Evolutionary conservation across 345 rosid species (phyloP).

Genomic region (Sonneratia alba): DNA sequence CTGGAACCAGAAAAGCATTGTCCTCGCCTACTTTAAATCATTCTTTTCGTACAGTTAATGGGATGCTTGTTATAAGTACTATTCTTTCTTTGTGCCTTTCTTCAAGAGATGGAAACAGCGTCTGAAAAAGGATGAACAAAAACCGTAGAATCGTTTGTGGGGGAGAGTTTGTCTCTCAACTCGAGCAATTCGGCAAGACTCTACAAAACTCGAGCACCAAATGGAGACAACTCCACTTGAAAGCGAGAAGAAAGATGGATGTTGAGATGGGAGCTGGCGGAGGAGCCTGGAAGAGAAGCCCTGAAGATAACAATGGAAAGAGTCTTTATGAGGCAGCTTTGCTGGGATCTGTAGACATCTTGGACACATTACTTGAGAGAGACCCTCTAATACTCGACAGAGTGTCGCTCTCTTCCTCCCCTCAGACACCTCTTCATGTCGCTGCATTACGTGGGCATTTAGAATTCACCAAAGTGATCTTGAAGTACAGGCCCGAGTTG

Average conservation of each 20-base stretch:
- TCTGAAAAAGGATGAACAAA: no score
- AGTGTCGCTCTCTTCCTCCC: slow-evolving; percentile 4
- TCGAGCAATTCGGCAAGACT: neutral
- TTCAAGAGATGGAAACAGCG: no score
- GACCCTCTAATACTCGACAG: slow-evolving; percentile 14
- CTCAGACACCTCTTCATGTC: slow-evolving; percentile 14
- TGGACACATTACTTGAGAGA: slow-evolving; percentile 5
- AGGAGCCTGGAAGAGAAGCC: neutral
- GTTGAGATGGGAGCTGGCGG: neutral
- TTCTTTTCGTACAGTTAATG: no score
- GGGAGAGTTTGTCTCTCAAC: no score
- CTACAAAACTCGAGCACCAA: neutral
- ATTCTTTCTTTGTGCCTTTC: no score
- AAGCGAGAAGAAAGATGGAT: neutral
- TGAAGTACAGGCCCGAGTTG: slow-evolving; percentile 9
- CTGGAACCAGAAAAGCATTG: no score
- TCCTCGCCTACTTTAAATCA: no score
- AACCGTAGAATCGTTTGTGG: no score
- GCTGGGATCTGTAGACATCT: slow-evolving; percentile 10
- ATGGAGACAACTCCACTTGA: neutral
- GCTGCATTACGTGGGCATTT: slow-evolving; percentile 17
- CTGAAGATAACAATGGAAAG: neutral
- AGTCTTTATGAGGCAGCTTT: slow-evolving; percentile 12
- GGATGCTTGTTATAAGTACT: no score
- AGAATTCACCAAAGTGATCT: slow-evolving; percentile 9